Base-by-base conservation (phyloP, 352 stramenopile species). In the Phytophthora lateralis region DNA sequence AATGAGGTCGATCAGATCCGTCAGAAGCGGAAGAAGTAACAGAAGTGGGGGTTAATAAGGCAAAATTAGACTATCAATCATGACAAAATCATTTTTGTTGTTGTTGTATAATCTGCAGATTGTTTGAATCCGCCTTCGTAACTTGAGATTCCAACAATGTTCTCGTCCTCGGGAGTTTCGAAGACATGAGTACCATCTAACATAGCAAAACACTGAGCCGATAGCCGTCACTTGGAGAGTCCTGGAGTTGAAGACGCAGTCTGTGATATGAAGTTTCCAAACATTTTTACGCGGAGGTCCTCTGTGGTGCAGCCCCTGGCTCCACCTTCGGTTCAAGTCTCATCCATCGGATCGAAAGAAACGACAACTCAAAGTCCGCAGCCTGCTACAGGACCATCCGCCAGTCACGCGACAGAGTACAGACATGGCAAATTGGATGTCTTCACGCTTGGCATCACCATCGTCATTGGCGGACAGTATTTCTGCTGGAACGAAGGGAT, bases 381-480 rank as follows among this genome's bases (percentile, higher is more conserved):
- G 38, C 10, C 9, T 6, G 34, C 38, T 10, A 1, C 38, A 6
- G 44, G 44, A 6, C 43, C 60, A 12, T 56, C 38, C 1, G 44
- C 52, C 4, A 20, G 32, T 20, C 49, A 51, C 2, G 10, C 35
- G 7, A 17, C 15, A 10, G 66, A 70, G 32, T 73, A 77, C 51
- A 20, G n/a, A 34, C 50, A 54, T 14, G 30, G 30, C 1, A 68
- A 68, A 42, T 6, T n/a, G 27, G 70, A 78, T 20, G 64, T 78
- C 32, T 77, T 45, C 47, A 38, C 69, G 43, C 41, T 77, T 7
- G 68, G 71, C 12, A 70, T 80, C 24, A 80, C 68, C 0, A 75
- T 75, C 27, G 71, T 80, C n/a, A 73, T 80, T 2, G 68, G 71
- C 5, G 71, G 71, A 1, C 71, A 80, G 38, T 80, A 80, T 59